Base-by-base conservation (phyloP, 805 yeast species). In the Teunomyces pallodes region DNA sequence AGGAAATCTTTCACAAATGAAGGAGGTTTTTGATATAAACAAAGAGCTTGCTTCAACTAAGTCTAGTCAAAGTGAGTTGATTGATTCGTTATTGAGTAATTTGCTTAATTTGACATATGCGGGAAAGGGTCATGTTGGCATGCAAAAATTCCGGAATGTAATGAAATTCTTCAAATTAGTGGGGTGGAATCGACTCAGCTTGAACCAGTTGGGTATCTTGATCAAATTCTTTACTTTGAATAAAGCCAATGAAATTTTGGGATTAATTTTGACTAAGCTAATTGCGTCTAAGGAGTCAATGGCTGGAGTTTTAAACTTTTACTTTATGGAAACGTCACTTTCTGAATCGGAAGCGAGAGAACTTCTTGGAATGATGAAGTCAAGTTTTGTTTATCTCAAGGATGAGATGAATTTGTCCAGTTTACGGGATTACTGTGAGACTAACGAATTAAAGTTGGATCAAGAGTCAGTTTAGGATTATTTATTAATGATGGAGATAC, bases 321-420 rank as follows among this genome's bases (percentile, higher is more conserved):
- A 66, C 45, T 66, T 67, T 44, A 49, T 71, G 52, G 65, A 66
- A 45, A 57, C 65, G 6, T 46, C 51, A 17, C 36, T 69, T 17
- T 36, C 42, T 26, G 17, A 43, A 1, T 47, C 46, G 8, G 70
- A 67, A 17, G 59, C 61, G 24, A 24, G 42, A 6, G 46, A 47
- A 10, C 36, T 69, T 2, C 55, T 71, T 43, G 45, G 53, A 9
- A 47, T 48, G 26, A 60, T 70, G 42, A 56, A 61, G 41, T 20
- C 47, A 12, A 58, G 67, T 10, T 66, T 67, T 43, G 41, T 30
- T 2, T 42, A 45, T 12, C 58, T 61, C 30, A 56, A 57, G n/a
- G 69, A 67, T 50, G 48, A 54, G 9, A 51, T 65, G 30, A 67
- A 64, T 46, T 41, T 54, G 27, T 35, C 40, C 27, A 46, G 49